Evolutionary conservation across 768 basidiomycete species (phyloP).

Genomic region (Trametes gibbosa): DNA sequence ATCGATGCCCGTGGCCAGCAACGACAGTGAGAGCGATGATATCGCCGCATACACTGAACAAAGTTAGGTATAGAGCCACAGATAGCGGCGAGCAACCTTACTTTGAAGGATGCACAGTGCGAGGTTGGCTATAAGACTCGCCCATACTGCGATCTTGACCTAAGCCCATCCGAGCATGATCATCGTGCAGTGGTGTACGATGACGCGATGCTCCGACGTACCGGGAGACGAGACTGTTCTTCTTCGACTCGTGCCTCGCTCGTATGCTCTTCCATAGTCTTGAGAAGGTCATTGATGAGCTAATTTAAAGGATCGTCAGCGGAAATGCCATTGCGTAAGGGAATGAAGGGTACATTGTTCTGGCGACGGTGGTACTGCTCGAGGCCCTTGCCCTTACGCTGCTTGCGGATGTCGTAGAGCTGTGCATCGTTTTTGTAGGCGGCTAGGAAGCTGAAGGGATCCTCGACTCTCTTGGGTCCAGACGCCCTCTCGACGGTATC

Average conservation of each 20-base stretch:
- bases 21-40: conserved; percentile 76
- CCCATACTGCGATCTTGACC: conserved; percentile 88
- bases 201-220: conserved; percentile 33
- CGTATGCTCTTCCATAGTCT: conserved; percentile 88
- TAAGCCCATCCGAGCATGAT: conserved; percentile 30
- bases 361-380: conserved; percentile 68
- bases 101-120: conserved; percentile 69
- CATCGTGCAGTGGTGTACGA: not conserved
- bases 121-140: conserved; percentile 78
- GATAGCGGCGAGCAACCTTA: conserved; percentile 31
- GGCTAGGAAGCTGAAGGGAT: conserved; percentile 67
- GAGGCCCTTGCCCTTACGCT: conserved; percentile 58
- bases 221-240: conserved; percentile 62
- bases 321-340: not conserved
- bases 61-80: conserved; percentile 3
- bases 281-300: conserved; percentile 86
- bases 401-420: conserved; percentile 56
- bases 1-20: conserved; percentile 89
- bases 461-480: conserved; percentile 28
- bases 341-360: conserved; percentile 52
- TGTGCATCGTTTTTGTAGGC: conserved; percentile 62
- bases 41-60: conserved; percentile 85
- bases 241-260: conserved; percentile 74
- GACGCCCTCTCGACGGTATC: conserved; percentile 30
- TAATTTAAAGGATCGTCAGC: conserved; percentile 31